phyloP scores from a whole-genome alignment of 2,329 filamentous ascomycete species.

The Colletotrichum sp. region DNA sequence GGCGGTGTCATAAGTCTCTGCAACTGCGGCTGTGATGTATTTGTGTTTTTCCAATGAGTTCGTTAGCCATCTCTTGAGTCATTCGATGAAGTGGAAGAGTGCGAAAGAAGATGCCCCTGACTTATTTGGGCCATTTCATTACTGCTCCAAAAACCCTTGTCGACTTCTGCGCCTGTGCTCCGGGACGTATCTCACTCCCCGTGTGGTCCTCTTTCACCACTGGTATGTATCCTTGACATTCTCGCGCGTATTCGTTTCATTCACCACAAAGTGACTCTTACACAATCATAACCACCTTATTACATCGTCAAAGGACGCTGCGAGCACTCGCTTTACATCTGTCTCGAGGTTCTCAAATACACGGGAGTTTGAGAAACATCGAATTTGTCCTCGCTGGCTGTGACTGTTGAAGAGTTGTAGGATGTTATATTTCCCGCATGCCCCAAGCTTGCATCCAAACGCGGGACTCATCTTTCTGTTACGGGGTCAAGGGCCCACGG shows the following conservation, averaged over 20 bases:
- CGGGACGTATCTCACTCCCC: neutral
- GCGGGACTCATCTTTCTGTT: neutral
- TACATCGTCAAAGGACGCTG: accelerated
- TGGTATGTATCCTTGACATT: neutral
- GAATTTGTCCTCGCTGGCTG: neutral
- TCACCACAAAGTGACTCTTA: neutral
- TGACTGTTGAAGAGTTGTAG: neutral
- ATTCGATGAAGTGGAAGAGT: neutral
- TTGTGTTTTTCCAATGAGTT: neutral
- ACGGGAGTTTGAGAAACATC: too few species aligned
- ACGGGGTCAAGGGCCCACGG: neutral
- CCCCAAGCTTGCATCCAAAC: neutral
- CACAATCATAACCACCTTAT: too few species aligned
- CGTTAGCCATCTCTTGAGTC: neutral
- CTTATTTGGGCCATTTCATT: neutral
- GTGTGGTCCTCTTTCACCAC: neutral
- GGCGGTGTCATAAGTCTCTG: neutral
- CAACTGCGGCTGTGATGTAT: neutral
- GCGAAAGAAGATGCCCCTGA: neutral
- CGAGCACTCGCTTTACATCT: neutral
- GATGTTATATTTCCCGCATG: neutral
- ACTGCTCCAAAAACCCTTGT: neutral
- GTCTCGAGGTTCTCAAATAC: neutral
- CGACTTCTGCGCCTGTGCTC: neutral
- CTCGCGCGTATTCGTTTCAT: neutral